Base-by-base conservation (phyloP, 2,329 filamentous ascomycete species). In the Golovinomyces cichoracearum region DNA sequence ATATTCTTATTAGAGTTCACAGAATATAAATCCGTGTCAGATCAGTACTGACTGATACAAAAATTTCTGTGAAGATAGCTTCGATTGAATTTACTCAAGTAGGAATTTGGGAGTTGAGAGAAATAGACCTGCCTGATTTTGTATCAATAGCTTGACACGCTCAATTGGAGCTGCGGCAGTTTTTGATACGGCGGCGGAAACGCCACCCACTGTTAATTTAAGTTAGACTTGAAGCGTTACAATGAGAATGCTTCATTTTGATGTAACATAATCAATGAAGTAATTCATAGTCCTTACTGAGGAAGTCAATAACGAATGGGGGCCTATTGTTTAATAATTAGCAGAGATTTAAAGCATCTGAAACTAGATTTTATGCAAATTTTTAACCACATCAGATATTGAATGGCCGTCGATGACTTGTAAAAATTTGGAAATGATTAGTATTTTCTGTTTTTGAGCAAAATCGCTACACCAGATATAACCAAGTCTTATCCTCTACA, bases 91-190 rank as follows among this genome's bases (percentile, higher is more conserved):
- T 29, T 29, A 13, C 27, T 29, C 27, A 29, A 29, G 27, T 6
- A 13, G 13, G 27, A 33, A 33, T 33, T 10, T 26, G 41, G 27
- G 23, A 7, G 7, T 31, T 40, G 44, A 48, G 45, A 48, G 21
- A 22, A 38, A 2, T 47, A 33, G 48, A 74, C 84, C 60, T 78
- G 93, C 86, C 82, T 98, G 90, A 76, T 98, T 98, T 78, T 98
- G 90, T 74, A 98, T 92, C 66, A 98, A 83, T 66, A 98, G 90
- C 86, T 98, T 98, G 73, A 98, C 81, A 85, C 90, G 90, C 86
- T 98, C 90, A 63, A 98, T 98, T 72, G 90, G 90, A 72, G 90
- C 90, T 67, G 90, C 90, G 65, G 90, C 90, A 61, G 90, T 98
- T 85, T 98, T 98, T 68, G 90, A 98, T 80, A 98, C 86, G 70